These are phyloP conservation scores for Knoxdaviesia proteae DNA, from an alignment of 2,329 filamentous ascomycete species.

Conservation along the genomic window DNA sequence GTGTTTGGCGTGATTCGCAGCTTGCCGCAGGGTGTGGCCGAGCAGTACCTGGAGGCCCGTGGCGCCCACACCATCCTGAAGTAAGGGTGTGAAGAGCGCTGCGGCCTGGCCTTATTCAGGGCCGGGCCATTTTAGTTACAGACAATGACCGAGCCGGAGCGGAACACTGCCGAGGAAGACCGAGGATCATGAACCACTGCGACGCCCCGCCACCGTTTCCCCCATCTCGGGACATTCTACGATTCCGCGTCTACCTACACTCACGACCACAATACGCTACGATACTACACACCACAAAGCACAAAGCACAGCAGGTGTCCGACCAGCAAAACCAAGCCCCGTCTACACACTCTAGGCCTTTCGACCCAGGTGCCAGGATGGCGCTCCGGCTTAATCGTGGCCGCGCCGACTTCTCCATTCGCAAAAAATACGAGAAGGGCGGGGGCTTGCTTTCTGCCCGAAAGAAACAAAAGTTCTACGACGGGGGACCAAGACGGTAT, in stretches of 20 bases:
- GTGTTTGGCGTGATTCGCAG: constrained; percentile 68
- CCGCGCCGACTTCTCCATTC: constrained; percentile 16
- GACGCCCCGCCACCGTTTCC: no score
- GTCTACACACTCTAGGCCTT: constrained; percentile 68
- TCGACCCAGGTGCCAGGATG: constrained; percentile 62
- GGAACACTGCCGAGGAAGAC: no score
- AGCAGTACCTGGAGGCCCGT: constrained; percentile 74
- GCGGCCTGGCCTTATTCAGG: no score
- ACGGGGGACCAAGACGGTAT: constrained; percentile 70
- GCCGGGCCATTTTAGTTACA: no score
- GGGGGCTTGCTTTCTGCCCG: constrained; percentile 51
- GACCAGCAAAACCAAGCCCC: constrained; percentile 91
- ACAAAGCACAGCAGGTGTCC: constrained; percentile 27
- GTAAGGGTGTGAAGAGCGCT: constrained; percentile 20
- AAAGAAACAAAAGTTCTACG: constrained; percentile 16
- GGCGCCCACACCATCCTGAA: constrained; percentile 88
- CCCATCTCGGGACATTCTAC: no score
- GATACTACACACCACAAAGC: not conserved
- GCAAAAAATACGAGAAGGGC: no score
- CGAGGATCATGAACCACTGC: no score
- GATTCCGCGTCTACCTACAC: no score
- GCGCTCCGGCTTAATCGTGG: constrained; percentile 99
- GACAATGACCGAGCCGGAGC: no score
- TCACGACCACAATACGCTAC: no score
- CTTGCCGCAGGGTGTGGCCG: constrained; percentile 62